Conservation (phyloP, 306 rosid species). For the Fagus sylvatica region DNA sequence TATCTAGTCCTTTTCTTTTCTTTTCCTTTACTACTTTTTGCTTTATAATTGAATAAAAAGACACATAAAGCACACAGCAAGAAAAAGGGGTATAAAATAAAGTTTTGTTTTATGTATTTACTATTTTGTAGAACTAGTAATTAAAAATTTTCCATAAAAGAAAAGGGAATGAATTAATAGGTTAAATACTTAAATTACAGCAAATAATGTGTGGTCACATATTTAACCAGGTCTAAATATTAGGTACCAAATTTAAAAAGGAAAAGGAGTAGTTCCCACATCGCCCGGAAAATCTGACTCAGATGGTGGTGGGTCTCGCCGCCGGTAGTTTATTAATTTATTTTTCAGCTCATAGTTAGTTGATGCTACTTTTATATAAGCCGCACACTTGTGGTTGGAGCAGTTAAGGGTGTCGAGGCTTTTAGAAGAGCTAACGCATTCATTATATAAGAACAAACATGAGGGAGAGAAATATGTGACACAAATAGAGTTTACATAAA, state of each 20-base stretch:
- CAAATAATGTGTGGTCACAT: too few species aligned
- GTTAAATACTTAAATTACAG: too few species aligned
- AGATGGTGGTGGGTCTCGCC: background rate
- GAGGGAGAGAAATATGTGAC: constrained; percentile 15
- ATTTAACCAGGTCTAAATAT: background rate
- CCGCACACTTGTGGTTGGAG: constrained; percentile 37
- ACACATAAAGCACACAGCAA: background rate
- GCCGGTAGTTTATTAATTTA: background rate
- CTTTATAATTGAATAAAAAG: background rate
- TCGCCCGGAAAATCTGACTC: background rate
- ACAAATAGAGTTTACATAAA: constrained; percentile 18
- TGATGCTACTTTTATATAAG: constrained; percentile 16
- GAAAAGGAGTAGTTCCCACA: background rate
- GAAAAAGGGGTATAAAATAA: too few species aligned
- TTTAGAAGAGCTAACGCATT: constrained; percentile 12
- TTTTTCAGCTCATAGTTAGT: background rate
- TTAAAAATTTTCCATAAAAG: too few species aligned
- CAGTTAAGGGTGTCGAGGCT: constrained; percentile 23
- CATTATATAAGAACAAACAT: constrained; percentile 37
- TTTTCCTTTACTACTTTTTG: background rate
- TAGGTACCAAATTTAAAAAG: background rate
- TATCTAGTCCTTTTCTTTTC: background rate
- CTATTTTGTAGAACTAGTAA: too few species aligned
- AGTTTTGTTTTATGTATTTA: too few species aligned
- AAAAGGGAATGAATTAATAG: too few species aligned